These are phyloP conservation scores for Rosa multiflora DNA, from an alignment of 306 rosid genomes.

Conservation along the genomic window DNA sequence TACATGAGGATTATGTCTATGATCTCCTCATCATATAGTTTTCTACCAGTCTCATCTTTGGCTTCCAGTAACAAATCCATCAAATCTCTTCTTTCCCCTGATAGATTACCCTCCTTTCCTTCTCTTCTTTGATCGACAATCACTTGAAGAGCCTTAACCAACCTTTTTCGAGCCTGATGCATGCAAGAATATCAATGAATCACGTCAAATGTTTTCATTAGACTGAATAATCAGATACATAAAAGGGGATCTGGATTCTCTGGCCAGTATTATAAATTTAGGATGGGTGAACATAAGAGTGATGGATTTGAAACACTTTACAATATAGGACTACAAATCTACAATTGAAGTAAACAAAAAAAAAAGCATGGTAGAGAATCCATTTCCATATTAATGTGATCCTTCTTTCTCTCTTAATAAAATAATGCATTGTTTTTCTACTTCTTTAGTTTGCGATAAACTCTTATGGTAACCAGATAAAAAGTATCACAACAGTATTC, in stretches of 20 bases:
- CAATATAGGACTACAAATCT: background rate
- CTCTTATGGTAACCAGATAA: background rate
- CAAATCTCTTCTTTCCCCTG: constrained; percentile 41
- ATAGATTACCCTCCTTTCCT: constrained; percentile 10
- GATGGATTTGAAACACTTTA: background rate
- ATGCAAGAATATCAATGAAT: background rate
- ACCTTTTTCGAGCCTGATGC: constrained; percentile 60
- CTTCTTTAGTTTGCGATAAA: background rate
- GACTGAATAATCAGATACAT: background rate
- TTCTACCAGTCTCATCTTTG: constrained; percentile 58
- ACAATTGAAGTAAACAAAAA: background rate
- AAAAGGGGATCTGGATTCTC: background rate
- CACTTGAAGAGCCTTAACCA: constrained; percentile 45
- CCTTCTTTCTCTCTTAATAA: background rate
- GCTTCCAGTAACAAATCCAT: constrained; percentile 60
- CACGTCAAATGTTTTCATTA: background rate
- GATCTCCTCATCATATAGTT: constrained; percentile 62
- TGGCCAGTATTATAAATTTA: no score
- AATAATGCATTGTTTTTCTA: background rate
- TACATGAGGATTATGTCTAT: constrained; percentile 60
- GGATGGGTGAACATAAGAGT: background rate
- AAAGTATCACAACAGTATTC: background rate
- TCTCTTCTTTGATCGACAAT: constrained; percentile 41
- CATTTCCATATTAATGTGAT: background rate
- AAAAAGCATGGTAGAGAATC: background rate